These are phyloP conservation scores for Irpex sp. DNA, from an alignment of 1,284 basidiomycete species.

Conservation along the genomic window DNA sequence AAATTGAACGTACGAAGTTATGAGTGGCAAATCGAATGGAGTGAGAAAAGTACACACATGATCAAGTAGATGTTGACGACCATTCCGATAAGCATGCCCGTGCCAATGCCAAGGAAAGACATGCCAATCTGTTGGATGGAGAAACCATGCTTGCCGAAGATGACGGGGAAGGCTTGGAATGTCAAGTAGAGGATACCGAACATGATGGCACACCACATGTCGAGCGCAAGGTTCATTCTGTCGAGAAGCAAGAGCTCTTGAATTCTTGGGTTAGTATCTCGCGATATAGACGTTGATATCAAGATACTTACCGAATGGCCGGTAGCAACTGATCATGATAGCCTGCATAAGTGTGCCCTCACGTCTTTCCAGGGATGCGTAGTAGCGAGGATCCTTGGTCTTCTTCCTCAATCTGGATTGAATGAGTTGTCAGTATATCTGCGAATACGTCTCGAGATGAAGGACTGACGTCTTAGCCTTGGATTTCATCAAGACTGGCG, in stretches of 20 bases:
- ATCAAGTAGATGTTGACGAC: constrained; percentile 65
- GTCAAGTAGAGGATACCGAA: constrained; percentile 76
- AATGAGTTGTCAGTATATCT: background rate
- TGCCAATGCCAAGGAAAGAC: constrained; percentile 69
- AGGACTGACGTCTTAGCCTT: constrained; percentile 41
- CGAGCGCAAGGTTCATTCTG: constrained; percentile 73
- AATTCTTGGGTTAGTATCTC: background rate
- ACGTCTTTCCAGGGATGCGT: constrained; percentile 51
- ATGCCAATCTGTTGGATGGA: constrained; percentile 59
- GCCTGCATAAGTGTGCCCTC: constrained; percentile 36
- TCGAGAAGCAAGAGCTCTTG: constrained; percentile 68
- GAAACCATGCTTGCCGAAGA: constrained; percentile 66
- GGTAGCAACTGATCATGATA: constrained; percentile 39
- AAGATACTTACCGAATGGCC: constrained; percentile 77
- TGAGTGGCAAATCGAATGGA: background rate
- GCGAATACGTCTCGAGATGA: background rate
- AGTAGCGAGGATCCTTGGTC: constrained; percentile 53
- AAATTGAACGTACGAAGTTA: background rate
- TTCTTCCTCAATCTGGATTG: constrained; percentile 46
- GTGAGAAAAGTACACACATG: constrained; percentile 29
- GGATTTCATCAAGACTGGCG: constrained; percentile 56
- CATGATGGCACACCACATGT: constrained; percentile 57
- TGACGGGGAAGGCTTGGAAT: constrained; percentile 70
- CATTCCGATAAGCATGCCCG: constrained; percentile 60
- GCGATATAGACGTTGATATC: background rate